phyloP scores from a whole-genome alignment of 2,329 filamentous ascomycete genomes.

The Neocatenulostroma microsporum region DNA sequence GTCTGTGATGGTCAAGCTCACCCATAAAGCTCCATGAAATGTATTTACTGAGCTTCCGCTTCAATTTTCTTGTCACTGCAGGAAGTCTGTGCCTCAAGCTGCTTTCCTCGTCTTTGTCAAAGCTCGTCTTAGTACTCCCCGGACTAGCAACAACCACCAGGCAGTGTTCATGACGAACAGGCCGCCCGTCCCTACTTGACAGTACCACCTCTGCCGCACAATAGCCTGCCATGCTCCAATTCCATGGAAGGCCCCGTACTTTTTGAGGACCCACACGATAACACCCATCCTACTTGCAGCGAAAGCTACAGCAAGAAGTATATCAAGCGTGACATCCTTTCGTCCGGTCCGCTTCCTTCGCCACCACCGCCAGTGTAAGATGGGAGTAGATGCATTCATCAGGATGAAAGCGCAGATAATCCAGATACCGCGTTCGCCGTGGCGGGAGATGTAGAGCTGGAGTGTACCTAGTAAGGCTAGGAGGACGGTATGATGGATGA shows the following conservation, averaged over 20 bases:
- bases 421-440: constrained; percentile 17
- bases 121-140: no score
- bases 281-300: constrained; percentile 12
- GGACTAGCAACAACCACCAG: constrained; percentile 14
- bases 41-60: no score
- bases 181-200: constrained; percentile 17
- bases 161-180: constrained; percentile 11
- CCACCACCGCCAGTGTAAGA: constrained; percentile 15
- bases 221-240: constrained; percentile 13
- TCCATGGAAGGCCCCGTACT: constrained; percentile 15
- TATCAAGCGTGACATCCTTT: no score
- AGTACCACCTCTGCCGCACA: constrained; percentile 12
- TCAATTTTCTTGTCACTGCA: no score
- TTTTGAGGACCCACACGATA: constrained; percentile 12
- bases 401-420: constrained; percentile 17
- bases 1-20: constrained; percentile 2
- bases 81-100: no score
- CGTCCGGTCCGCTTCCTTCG: no score
- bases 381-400: constrained; percentile 16
- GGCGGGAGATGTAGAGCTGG: constrained; percentile 15
- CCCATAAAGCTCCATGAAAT: no score
- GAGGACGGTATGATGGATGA: constrained; percentile 14
- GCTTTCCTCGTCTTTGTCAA: no score
- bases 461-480: constrained; percentile 10
- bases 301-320: no score